Conservation (phyloP, 75 land plant species). For the Pinus tabuliformis region DNA sequence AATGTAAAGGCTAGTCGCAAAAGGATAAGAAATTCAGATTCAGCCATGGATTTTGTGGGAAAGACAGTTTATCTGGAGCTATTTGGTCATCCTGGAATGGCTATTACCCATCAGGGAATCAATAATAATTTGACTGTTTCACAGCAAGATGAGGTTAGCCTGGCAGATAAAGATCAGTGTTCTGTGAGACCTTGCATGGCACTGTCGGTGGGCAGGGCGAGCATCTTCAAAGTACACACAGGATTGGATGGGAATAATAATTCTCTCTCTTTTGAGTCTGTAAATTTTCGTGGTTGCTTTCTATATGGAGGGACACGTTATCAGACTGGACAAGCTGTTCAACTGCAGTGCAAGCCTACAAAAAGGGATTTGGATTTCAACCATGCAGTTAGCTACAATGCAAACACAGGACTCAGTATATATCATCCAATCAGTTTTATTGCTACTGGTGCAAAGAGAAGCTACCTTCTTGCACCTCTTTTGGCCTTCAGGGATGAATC, state of each 20-base stretch:
- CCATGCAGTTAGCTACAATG: constrained; percentile 47
- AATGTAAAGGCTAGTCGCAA: background rate
- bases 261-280: constrained; percentile 64
- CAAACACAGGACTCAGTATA: constrained; percentile 39
- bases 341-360: constrained; percentile 26
- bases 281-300: constrained; percentile 32
- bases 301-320: constrained; percentile 13
- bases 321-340: constrained; percentile 10
- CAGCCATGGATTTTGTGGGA: constrained; percentile 22
- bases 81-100: constrained; percentile 65
- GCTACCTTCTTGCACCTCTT: constrained; percentile 64
- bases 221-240: constrained; percentile 33
- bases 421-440: constrained; percentile 87
- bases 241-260: constrained; percentile 46
- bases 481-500: constrained; percentile 67
- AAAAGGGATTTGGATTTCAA: constrained; percentile 23
- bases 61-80: constrained; percentile 60
- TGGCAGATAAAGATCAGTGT: background rate
- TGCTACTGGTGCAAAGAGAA: constrained; percentile 54
- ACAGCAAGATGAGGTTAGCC: background rate
- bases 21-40: background rate
- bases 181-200: too few species aligned
- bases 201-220: background rate
- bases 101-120: constrained; percentile 40
- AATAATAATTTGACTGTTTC: constrained; percentile 23